These are phyloP conservation scores for Uromyces viciae-fabae DNA, from an alignment of 1,284 basidiomycete species.

Conservation along the genomic window DNA sequence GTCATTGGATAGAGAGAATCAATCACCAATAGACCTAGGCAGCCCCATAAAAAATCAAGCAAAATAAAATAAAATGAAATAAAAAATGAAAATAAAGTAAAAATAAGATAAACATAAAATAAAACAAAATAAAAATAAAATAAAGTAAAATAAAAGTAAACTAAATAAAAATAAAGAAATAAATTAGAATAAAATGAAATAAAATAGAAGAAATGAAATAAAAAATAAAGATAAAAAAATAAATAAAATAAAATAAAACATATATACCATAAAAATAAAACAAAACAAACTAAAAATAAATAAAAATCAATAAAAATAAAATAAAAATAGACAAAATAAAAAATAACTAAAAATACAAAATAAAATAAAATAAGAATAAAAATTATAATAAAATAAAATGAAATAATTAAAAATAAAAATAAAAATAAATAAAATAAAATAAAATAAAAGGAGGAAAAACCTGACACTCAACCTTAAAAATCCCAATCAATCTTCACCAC, in stretches of 20 bases:
- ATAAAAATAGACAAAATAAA: background rate
- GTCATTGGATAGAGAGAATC: too few species aligned
- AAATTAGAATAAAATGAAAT: background rate
- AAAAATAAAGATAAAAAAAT: background rate
- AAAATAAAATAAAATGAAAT: background rate
- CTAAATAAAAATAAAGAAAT: background rate
- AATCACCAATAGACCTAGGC: too few species aligned
- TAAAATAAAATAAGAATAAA: background rate
- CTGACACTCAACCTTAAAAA: too few species aligned
- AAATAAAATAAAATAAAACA: background rate
- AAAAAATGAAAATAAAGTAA: background rate
- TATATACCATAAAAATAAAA: background rate
- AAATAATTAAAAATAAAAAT: background rate
- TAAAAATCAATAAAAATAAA: conserved; percentile 5
- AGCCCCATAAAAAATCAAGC: background rate
- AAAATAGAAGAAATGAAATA: background rate
- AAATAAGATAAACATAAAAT: background rate
- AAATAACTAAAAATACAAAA: background rate
- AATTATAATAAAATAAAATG: background rate
- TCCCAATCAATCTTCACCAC: too few species aligned
- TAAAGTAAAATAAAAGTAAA: background rate
- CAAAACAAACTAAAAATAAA: background rate
- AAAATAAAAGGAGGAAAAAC: too few species aligned
- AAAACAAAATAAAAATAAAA: background rate
- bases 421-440: background rate